phyloP scores from a whole-genome alignment of 2,329 filamentous ascomycete species.

The Scedosporium minutisporum region DNA sequence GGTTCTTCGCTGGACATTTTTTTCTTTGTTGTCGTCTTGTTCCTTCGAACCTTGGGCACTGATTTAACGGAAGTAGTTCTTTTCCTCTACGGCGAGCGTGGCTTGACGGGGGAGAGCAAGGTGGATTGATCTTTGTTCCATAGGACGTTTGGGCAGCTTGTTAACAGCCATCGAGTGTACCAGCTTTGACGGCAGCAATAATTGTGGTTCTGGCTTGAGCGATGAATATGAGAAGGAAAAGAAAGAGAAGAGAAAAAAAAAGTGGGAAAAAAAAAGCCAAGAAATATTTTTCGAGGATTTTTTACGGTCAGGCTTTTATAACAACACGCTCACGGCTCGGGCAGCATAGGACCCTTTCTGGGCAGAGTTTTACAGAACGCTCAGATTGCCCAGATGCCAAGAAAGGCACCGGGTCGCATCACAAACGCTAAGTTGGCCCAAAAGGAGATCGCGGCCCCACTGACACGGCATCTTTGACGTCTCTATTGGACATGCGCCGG shows the following conservation, averaged over 20 bases:
- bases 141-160: slow-evolving; percentile 2
- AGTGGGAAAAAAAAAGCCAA: not conserved
- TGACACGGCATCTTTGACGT: not conserved
- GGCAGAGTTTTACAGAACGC: not conserved
- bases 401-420: not conserved
- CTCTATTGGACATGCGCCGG: not conserved
- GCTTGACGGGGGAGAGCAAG: slow-evolving; percentile 5
- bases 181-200: not conserved
- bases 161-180: slow-evolving; percentile 1
- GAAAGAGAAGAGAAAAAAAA: not conserved
- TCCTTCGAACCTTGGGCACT: not conserved
- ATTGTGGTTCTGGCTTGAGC: not conserved
- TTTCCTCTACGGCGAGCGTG: slow-evolving; percentile 5
- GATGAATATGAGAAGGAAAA: not conserved
- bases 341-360: no score
- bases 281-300: not conserved
- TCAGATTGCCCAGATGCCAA: not conserved
- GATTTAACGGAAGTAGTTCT: not conserved
- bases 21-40: not conserved
- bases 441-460: slow-evolving; percentile 2
- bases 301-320: not conserved
- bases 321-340: no score
- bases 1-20: slow-evolving; percentile 18
- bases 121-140: not conserved
- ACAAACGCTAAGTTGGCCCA: not conserved